A percentile compares a stretch with the other conserved stretches of the same genome.
phyloP scores from a whole-genome alignment of 163 green algal genomes.

The Scenedesmus sp. region DNA sequence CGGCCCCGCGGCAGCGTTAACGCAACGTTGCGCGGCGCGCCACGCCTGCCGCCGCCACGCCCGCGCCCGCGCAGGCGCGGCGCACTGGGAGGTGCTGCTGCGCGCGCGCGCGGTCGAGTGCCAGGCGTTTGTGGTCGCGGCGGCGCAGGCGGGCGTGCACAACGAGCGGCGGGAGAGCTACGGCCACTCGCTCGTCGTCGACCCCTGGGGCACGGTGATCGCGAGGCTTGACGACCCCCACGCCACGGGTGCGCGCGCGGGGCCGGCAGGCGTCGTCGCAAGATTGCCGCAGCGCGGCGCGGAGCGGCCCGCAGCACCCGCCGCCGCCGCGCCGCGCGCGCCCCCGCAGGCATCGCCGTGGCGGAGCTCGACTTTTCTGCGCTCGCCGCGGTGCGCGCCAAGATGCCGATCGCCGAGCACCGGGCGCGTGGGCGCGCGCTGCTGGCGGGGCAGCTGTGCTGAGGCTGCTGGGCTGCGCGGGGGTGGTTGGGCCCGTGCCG shows the following conservation, averaged over 20 bases:
- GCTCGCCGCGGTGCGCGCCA: conserved; percentile 58
- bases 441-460: not conserved
- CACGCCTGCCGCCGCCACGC: too few relatives aligned
- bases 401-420: conserved; percentile 81
- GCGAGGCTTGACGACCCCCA: conserved; percentile 70
- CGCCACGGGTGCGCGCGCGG: conserved; percentile 57
- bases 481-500: too few relatives aligned
- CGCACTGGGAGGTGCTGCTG: conserved; percentile 96
- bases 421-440: conserved; percentile 7
- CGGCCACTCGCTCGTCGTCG: conserved; percentile 89
- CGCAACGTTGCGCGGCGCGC: too few relatives aligned
- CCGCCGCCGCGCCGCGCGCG: too few relatives aligned
- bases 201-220: conserved; percentile 93
- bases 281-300: too few relatives aligned
- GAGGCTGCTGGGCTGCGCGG: too few relatives aligned
- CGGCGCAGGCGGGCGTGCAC: conserved; percentile 83
- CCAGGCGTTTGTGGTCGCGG: conserved; percentile 92
- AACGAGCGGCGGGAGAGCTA: conserved; percentile 92
- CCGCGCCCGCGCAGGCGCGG: conserved; percentile 59
- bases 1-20: too few relatives aligned
- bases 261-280: not conserved
- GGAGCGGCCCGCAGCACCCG: too few relatives aligned
- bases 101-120: conserved; percentile 92
- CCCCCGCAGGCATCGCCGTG: conserved; percentile 74
- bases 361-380: conserved; percentile 74